Conservation (phyloP, 805 yeast genomes). For the Metschnikowia hibisci region DNA sequence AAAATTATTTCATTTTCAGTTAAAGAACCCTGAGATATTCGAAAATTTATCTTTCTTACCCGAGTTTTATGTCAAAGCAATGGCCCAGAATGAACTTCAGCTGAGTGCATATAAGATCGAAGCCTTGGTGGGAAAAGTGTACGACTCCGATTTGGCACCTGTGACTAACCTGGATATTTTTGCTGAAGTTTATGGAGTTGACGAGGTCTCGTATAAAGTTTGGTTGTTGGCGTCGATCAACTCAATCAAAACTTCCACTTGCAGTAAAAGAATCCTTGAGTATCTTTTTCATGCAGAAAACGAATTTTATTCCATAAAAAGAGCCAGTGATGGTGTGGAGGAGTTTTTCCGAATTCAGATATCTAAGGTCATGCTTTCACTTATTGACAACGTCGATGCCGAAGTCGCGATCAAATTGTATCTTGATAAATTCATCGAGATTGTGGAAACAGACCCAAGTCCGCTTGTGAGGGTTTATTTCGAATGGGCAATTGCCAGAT, state of each 20-base stretch:
- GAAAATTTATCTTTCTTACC: slow-evolving; percentile 49
- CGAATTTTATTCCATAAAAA: slow-evolving; percentile 43
- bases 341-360: slow-evolving; percentile 60
- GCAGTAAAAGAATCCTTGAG: slow-evolving; percentile 31
- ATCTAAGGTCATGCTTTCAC: slow-evolving; percentile 48
- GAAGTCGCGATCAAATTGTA: slow-evolving; percentile 5
- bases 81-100: slow-evolving; percentile 50
- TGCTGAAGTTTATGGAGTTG: slow-evolving; percentile 48
- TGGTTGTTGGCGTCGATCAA: slow-evolving; percentile 46
- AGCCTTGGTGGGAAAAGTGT: slow-evolving; percentile 48
- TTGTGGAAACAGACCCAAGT: slow-evolving; percentile 58
- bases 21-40: slow-evolving; percentile 27
- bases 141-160: slow-evolving; percentile 41
- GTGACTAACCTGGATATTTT: slow-evolving; percentile 34
- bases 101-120: slow-evolving; percentile 60
- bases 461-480: slow-evolving; percentile 71
- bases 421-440: slow-evolving; percentile 33
- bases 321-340: slow-evolving; percentile 64
- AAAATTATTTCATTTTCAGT: slow-evolving; percentile 44
- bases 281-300: slow-evolving; percentile 35
- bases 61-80: slow-evolving; percentile 42
- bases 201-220: slow-evolving; percentile 53
- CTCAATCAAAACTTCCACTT: slow-evolving; percentile 22
- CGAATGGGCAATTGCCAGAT: slow-evolving; percentile 70
- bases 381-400: slow-evolving; percentile 34